Evolutionary conservation across 768 basidiomycete species (phyloP), one percentile per base, ranked within the genome.

Genomic region (Stropharia rugosoannulata): DNA sequence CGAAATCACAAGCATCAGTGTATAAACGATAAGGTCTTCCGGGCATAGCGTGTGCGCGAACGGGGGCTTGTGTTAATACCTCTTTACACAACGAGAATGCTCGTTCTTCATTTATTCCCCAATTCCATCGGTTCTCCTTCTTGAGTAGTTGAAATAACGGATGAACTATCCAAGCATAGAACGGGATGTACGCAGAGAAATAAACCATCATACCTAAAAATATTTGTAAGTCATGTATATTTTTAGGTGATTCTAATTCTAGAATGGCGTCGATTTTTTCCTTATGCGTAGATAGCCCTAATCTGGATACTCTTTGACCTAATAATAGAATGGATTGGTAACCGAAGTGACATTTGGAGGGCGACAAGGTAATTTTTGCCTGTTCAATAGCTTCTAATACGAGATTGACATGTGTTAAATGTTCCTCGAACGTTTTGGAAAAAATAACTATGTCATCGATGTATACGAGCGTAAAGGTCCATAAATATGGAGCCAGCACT

Each of bases 401-500:
- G 3, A 2, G 2, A 19, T 19, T 7, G 2, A 43, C 2, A 43
- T 43, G 42, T 18, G 15, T 2, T 43, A 19, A 4, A 43, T 43
- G 42, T 13, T 43, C 42, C 5, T 43, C 13, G 19, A 43, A 43
- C 15, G 42, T 43, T 12, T 61, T 59, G 0, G 70, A 72, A 49
- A 65, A 77, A 0, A 76, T 64, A 0, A 77, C 66, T 1, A 78
- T 77, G 42, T 79, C 70, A 46, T 80, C 73, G 9, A 78, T 75
- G 45, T 78, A 79, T 0, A 77, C 75, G 8, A 75, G 46, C 0
- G 72, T 54, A 45, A 76, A 75, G 0, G 74, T 52, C 74, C 75
- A 76, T 5, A 78, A 56, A 50, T 60, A 76, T 0, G 70, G 72
- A 0, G 71, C 61, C 0, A 76, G 58, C 0, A 75, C 59, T 8